A percentile compares a stretch with the other conserved stretches of the same genome.
Conservation (phyloP, 2,329 filamentous ascomycete genomes). For the Aspergillus intermedius region DNA sequence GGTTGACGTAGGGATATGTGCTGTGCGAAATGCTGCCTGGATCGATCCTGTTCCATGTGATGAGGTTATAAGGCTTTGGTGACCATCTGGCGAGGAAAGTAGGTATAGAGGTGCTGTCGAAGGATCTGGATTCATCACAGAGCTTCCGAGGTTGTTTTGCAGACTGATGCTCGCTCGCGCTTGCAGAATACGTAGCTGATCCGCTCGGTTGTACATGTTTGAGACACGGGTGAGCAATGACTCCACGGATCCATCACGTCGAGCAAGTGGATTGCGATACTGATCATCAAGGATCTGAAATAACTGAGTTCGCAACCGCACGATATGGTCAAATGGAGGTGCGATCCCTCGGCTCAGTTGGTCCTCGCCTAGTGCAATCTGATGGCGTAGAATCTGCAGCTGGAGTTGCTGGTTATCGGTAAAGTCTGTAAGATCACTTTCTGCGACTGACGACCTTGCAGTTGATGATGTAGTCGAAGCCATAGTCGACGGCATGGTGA, state of each 20-base stretch:
- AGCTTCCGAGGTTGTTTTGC: conserved; percentile 6
- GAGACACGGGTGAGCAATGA: conserved; percentile 24
- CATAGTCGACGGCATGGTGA: neutral
- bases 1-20: conserved; percentile 4
- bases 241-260: conserved; percentile 20
- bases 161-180: conserved; percentile 3
- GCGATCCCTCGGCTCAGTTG: conserved; percentile 21
- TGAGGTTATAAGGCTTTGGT: conserved; percentile 40
- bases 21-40: conserved; percentile 9
- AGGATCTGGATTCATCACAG: conserved; percentile 4
- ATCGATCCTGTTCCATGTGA: conserved; percentile 24
- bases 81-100: conserved; percentile 40
- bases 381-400: conserved; percentile 14
- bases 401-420: conserved; percentile 4
- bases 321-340: conserved; percentile 26
- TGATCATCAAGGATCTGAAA: conserved; percentile 28
- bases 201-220: conserved; percentile 24
- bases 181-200: conserved; percentile 24
- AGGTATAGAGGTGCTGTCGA: conserved; percentile 31
- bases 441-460: neutral
- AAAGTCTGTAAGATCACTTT: neutral
- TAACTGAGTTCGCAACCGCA: conserved; percentile 23
- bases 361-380: conserved; percentile 22
- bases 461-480: neutral
- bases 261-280: conserved; percentile 17